Conservation (phyloP, 306 rosid species). For the Quercus berberidifolia region DNA sequence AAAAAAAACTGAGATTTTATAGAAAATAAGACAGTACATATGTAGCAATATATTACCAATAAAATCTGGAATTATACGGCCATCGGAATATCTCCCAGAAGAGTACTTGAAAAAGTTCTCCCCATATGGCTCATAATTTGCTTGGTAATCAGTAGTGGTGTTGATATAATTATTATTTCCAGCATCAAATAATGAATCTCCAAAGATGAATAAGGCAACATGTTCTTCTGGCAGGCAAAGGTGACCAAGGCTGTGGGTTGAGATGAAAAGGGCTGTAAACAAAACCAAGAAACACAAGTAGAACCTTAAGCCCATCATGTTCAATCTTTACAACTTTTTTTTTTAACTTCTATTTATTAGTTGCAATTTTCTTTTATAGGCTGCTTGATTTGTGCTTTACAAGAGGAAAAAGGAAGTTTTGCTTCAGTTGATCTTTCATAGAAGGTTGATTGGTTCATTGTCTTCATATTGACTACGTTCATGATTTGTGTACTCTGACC, state of each 20-base stretch:
- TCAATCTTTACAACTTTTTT: too few relatives aligned
- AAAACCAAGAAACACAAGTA: background rate
- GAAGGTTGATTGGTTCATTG: too few relatives aligned
- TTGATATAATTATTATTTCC: conserved; percentile 47
- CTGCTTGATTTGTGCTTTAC: too few relatives aligned
- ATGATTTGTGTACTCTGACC: too few relatives aligned
- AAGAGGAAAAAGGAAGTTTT: too few relatives aligned
- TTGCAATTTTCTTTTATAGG: too few relatives aligned
- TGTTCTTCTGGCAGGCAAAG: background rate
- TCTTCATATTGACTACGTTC: too few relatives aligned
- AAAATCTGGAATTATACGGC: conserved; percentile 48
- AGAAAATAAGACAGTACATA: background rate
- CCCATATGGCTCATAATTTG: conserved; percentile 46
- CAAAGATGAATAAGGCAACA: conserved; percentile 35
- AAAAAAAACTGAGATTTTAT: background rate
- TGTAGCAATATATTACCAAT: conserved; percentile 23
- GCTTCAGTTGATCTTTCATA: too few relatives aligned
- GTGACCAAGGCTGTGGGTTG: background rate
- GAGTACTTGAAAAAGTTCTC: conserved; percentile 47
- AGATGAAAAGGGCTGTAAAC: background rate
- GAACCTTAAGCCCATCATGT: background rate
- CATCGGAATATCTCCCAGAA: conserved; percentile 45
- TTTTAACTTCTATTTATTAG: too few relatives aligned
- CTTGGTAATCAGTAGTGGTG: background rate
- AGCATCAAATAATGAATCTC: conserved; percentile 32